phyloP scores from a whole-genome alignment of 2,329 filamentous ascomycete species.

The Paecilomyces dactylethromorphus region DNA sequence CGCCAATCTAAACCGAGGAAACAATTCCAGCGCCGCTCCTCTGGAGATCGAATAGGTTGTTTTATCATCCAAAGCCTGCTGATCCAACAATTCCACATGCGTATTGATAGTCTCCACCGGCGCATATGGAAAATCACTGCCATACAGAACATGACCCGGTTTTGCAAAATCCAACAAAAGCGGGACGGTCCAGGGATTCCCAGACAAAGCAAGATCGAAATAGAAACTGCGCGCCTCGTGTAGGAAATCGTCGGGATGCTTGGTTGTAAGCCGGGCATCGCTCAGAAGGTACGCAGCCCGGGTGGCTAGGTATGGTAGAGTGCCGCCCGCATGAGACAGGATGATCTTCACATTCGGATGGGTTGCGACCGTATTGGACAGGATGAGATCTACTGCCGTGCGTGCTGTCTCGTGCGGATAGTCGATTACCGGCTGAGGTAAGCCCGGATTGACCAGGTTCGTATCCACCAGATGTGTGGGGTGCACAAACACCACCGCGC shows the following conservation, averaged over 20 bases:
- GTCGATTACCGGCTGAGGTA: slow-evolving; percentile 37
- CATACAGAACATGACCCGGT: slow-evolving; percentile 17
- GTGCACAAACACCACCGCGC: background rate
- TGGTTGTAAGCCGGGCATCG: too few species aligned
- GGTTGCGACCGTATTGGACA: slow-evolving; percentile 19
- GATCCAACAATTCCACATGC: too few species aligned
- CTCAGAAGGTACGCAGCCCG: too few species aligned
- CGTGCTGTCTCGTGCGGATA: slow-evolving; percentile 43
- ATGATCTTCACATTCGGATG: slow-evolving; percentile 39
- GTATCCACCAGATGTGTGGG: background rate
- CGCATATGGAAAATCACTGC: slow-evolving; percentile 8
- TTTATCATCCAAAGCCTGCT: too few species aligned
- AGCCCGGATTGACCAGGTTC: slow-evolving; percentile 19
- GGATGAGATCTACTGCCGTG: slow-evolving; percentile 38
- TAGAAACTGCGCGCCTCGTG: slow-evolving; percentile 14
- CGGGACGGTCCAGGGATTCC: slow-evolving; percentile 10
- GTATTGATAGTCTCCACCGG: too few species aligned
- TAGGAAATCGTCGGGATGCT: too few species aligned
- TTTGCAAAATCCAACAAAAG: slow-evolving; percentile 10
- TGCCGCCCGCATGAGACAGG: slow-evolving; percentile 42
- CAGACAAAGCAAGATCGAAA: slow-evolving; percentile 20
- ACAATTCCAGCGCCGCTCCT: too few species aligned
- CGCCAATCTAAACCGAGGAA: too few species aligned
- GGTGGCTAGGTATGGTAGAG: background rate
- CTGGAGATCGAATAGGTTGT: too few species aligned